phyloP scores from a whole-genome alignment of 2,329 filamentous ascomycete species.

The Calcarisporium arbuscula region DNA sequence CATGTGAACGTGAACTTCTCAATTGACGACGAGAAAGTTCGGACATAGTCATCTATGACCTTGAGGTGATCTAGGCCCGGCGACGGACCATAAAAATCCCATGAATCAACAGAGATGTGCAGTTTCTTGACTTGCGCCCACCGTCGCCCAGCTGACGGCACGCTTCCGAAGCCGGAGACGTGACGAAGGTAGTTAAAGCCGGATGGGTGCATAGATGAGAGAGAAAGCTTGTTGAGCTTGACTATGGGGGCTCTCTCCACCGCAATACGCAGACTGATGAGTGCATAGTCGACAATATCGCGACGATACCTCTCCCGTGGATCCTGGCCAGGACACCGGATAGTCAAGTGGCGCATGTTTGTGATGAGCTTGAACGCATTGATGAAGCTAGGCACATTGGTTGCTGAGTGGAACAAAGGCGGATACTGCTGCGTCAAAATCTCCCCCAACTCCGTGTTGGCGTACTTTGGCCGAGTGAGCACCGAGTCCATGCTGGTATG shows the following conservation, averaged over 20 bases:
- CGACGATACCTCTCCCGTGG: constrained; percentile 65
- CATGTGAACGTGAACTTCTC: constrained; percentile 72
- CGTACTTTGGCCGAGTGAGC: constrained; percentile 67
- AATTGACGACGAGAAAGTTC: constrained; percentile 58
- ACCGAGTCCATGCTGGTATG: constrained; percentile 59
- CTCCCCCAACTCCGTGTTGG: constrained; percentile 70
- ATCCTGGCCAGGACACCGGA: constrained; percentile 70
- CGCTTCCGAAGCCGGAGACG: constrained; percentile 65
- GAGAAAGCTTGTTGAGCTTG: constrained; percentile 61
- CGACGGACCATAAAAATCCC: constrained; percentile 54
- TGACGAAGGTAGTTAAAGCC: constrained; percentile 75
- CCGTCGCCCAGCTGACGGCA: constrained; percentile 62
- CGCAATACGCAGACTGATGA: constrained; percentile 80
- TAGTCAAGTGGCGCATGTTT: constrained; percentile 66
- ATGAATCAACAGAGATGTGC: constrained; percentile 65
- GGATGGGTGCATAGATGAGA: constrained; percentile 67
- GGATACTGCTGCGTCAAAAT: constrained; percentile 82
- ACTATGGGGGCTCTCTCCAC: constrained; percentile 65
- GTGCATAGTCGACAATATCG: constrained; percentile 77
- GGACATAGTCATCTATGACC: constrained; percentile 75
- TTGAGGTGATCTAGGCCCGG: constrained; percentile 65
- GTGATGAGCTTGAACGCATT: constrained; percentile 62
- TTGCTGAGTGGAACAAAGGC: constrained; percentile 82
- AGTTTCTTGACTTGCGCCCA: constrained; percentile 76
- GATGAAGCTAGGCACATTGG: constrained; percentile 80